Conservation (phyloP, 2,329 filamentous ascomycete species). For the Periconia sp. region DNA sequence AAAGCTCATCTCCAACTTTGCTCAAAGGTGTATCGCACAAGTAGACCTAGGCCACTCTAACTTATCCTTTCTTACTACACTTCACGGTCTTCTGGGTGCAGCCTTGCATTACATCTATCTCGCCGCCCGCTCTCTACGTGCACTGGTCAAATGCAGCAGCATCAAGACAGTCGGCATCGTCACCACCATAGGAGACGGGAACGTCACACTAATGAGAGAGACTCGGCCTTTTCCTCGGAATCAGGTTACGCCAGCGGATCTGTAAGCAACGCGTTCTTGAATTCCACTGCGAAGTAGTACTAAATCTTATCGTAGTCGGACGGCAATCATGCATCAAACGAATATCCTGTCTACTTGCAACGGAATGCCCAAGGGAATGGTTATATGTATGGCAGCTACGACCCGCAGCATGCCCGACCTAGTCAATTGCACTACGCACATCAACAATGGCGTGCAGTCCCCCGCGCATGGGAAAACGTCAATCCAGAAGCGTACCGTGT, state of each 20-base stretch:
- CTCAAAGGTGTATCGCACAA: too few species aligned
- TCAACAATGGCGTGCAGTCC: slow-evolving; percentile 13
- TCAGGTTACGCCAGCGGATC: background rate
- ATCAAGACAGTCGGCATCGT: background rate
- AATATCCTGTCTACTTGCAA: background rate
- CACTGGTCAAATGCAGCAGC: background rate
- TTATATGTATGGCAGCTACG: background rate
- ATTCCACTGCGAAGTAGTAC: background rate
- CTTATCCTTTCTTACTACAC: too few species aligned
- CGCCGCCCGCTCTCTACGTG: background rate
- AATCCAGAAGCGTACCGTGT: slow-evolving; percentile 7
- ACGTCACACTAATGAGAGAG: too few species aligned
- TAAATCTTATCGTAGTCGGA: slow-evolving; percentile 1
- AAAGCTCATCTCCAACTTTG: too few species aligned
- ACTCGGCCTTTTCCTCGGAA: background rate
- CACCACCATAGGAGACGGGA: background rate
- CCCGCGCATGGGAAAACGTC: slow-evolving; percentile 10
- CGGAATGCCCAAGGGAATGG: background rate
- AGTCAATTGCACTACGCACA: background rate
- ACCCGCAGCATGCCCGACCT: background rate
- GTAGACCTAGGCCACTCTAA: too few species aligned
- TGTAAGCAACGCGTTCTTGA: background rate
- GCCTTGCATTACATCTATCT: background rate
- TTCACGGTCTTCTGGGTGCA: background rate
- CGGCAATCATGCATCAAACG: background rate